Conservation (phyloP, 1,284 basidiomycete genomes). For the Papiliotrema fonsecae region DNA sequence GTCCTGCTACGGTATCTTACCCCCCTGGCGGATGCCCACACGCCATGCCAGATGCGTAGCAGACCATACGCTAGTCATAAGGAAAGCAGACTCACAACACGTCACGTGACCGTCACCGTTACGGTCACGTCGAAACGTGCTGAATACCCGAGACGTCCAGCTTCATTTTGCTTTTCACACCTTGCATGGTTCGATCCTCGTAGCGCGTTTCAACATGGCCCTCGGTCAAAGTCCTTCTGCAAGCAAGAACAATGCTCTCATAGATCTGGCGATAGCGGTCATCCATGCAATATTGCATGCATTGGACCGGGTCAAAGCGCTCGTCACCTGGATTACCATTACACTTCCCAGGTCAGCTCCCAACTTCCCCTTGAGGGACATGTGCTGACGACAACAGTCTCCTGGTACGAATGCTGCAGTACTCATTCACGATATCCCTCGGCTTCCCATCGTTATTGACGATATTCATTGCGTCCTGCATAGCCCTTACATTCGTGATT, state of each 20-base stretch:
- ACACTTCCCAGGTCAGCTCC: slow-evolving; percentile 60
- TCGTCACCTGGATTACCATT: slow-evolving; percentile 72
- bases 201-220: no score
- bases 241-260: slow-evolving; percentile 54
- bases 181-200: no score
- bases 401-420: slow-evolving; percentile 63
- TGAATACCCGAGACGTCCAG: no score
- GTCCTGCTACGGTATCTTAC: no score
- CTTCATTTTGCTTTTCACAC: no score
- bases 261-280: slow-evolving; percentile 71
- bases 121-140: no score
- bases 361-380: background rate
- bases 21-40: no score
- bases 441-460: slow-evolving; percentile 83
- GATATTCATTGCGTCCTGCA: slow-evolving; percentile 62
- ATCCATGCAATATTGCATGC: slow-evolving; percentile 80
- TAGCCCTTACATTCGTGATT: slow-evolving; percentile 74
- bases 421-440: slow-evolving; percentile 81
- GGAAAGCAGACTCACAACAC: no score
- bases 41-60: no score
- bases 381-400: slow-evolving; percentile 13
- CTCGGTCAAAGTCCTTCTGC: no score
- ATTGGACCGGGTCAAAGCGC: slow-evolving; percentile 65
- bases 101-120: no score
- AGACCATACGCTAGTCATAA: no score